phyloP scores from a whole-genome alignment of 352 stramenopile genomes.

The Phytophthora nicotianae region DNA sequence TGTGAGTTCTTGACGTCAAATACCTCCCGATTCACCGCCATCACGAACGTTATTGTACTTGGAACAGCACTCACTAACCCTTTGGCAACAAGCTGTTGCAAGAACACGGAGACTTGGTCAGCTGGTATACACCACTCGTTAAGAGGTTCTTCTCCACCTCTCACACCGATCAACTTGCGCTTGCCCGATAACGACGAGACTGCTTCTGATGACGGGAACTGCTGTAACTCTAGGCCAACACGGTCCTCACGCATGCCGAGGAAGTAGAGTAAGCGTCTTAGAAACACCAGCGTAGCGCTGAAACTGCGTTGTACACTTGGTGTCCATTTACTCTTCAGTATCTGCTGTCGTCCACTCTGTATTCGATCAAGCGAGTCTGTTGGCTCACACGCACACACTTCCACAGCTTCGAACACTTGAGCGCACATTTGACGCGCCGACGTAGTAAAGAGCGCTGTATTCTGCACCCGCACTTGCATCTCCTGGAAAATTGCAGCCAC shows the following conservation, averaged over 20 bases:
- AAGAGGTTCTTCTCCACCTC: neutral
- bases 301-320: neutral
- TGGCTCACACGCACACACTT: slow-evolving; percentile 24
- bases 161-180: slow-evolving; percentile 2
- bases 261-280: slow-evolving; percentile 23
- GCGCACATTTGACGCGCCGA: slow-evolving; percentile 25
- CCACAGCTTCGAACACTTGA: slow-evolving; percentile 32
- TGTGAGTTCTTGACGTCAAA: slow-evolving; percentile 30
- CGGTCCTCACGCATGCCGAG: slow-evolving; percentile 18
- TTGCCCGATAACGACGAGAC: slow-evolving; percentile 9
- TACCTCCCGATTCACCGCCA: slow-evolving; percentile 17
- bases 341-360: slow-evolving; percentile 16
- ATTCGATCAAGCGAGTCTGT: slow-evolving; percentile 35
- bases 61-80: slow-evolving; percentile 34
- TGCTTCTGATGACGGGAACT: slow-evolving; percentile 25
- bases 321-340: slow-evolving; percentile 15
- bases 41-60: slow-evolving; percentile 37
- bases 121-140: slow-evolving; percentile 36
- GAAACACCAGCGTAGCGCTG: slow-evolving; percentile 12
- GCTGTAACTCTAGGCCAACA: slow-evolving; percentile 19
- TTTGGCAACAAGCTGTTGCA: slow-evolving; percentile 24
- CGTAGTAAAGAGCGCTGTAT: slow-evolving; percentile 26
- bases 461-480: slow-evolving; percentile 48
- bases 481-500: slow-evolving; percentile 52
- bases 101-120: slow-evolving; percentile 24